Evolutionary conservation across 2,329 filamentous ascomycete genomes (phyloP), one percentile per base, ranked within the genome.

Genomic region (Ophiocordyceps sinensis): DNA sequence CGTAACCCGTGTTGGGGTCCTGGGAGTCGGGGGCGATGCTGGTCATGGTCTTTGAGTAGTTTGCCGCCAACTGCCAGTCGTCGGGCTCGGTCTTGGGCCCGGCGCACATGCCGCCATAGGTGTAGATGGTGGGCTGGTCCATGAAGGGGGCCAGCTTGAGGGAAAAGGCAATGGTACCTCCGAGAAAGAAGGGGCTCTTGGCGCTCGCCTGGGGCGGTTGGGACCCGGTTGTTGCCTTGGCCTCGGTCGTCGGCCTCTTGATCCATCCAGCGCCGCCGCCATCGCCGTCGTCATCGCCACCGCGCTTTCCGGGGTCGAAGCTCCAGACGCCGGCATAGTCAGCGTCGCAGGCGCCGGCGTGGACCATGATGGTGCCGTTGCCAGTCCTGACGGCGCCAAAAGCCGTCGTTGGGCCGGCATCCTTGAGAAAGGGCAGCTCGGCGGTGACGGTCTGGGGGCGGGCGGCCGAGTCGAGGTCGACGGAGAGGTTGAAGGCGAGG

Each of bases 101-200:
- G 3, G 82, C 80, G 53, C 89, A 96, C 86, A 95, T 94, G 49
- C 89, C 89, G 30, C 87, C 89, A 59, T 94, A 95, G 7, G 80
- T 65, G 55, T 87, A 94, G 17, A 82, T 62, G 11, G 67, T 67
- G 0, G 75, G 71, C 36, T 68, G 61, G 10, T 71, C 70, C 44
- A 71, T 63, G 26, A 62, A 56, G 0, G 71, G 75, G 31, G 67
- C 68, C 37, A 75, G 63, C 30, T 67, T 72, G 28, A 68, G 70
- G 17, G 85, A 80, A 56, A 87, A 94, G 21, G 78, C 69, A 40
- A 91, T 67, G 13, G 75, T 63, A 11, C 62, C 63, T 12, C 72
- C 71, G 2, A 77, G 62, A 47, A 73, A 73, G 41, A 64, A 68
- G 1, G 73, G 71, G 0, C 58, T 54, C 47, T 55, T 19, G 19